A percentile compares a stretch with the other conserved stretches of the same genome.
These are phyloP conservation scores for Paspalum notatum DNA, from an alignment of 176 grass and related monocot species.

Conservation along the genomic window DNA sequence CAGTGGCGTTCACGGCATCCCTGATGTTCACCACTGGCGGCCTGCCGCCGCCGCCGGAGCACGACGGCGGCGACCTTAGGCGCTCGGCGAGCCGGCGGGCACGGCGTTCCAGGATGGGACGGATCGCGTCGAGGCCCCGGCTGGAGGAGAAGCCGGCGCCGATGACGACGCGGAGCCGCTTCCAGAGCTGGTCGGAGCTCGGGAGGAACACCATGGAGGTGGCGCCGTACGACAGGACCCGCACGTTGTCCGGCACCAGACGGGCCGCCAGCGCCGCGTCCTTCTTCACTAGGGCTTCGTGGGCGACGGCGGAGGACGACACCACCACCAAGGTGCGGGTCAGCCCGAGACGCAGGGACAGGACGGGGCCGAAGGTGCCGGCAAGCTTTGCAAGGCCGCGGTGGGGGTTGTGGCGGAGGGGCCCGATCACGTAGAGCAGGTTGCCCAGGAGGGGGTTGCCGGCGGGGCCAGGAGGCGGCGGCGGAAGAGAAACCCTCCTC, in stretches of 20 bases:
- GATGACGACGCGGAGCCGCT: conserved; percentile 16
- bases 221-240: background rate
- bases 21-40: conserved; percentile 28
- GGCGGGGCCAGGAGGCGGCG: background rate
- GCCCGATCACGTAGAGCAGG: conserved; percentile 5
- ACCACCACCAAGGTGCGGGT: conserved; percentile 35
- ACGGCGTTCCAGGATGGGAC: conserved; percentile 24
- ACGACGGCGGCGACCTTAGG: background rate
- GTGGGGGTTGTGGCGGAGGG: conserved; percentile 27
- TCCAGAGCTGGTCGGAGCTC: conserved; percentile 21
- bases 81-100: background rate
- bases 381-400: background rate
- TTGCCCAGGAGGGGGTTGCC: conserved; percentile 8
- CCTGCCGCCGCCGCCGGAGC: background rate
- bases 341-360: conserved; percentile 34
- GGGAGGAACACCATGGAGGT: conserved; percentile 44
- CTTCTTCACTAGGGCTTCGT: conserved; percentile 32
- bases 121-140: conserved; percentile 15
- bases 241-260: conserved; percentile 30
- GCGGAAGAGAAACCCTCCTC: background rate
- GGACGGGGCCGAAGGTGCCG: background rate
- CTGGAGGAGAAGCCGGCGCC: conserved; percentile 13
- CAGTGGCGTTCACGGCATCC: conserved; percentile 22
- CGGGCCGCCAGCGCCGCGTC: conserved; percentile 29
- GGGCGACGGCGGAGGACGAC: background rate